Percentiles rank a stretch among this genome's conserved stretches.
These are phyloP conservation scores for Scytalidium sp. DNA, from an alignment of 2,329 filamentous ascomycete genomes.

Conservation along the genomic window DNA sequence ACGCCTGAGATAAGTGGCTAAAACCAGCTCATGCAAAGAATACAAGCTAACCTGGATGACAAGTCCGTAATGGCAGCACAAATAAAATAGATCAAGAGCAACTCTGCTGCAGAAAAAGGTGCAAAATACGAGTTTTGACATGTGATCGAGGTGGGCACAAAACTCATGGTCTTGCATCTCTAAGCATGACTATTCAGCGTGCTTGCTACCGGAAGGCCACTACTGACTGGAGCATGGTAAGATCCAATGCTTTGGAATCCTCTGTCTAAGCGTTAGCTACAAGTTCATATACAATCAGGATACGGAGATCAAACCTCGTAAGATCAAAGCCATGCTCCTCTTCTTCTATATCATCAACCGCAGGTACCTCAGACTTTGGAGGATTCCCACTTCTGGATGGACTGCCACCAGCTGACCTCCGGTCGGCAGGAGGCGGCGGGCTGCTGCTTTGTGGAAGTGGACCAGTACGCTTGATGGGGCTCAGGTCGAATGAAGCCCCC, in stretches of 20 bases:
- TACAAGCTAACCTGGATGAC: not conserved
- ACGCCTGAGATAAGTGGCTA: not conserved
- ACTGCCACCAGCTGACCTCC: conserved; percentile 20
- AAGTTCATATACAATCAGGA: not conserved
- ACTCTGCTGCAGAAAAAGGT: not conserved
- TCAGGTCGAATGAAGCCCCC: conserved; percentile 52
- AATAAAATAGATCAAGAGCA: not conserved
- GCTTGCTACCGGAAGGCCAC: conserved; percentile 12
- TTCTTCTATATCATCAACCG: conserved; percentile 22
- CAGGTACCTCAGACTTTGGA: conserved; percentile 15
- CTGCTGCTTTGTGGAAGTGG: conserved; percentile 49
- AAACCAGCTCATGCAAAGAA: not conserved
- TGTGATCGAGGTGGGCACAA: not conserved
- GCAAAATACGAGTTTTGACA: not conserved
- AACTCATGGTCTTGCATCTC: not conserved
- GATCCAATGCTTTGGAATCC: conserved; percentile 65
- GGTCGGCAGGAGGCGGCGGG: conserved; percentile 46
- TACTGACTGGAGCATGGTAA: conserved; percentile 43
- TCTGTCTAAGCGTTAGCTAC: conserved; percentile 29
- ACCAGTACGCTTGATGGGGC: conserved; percentile 49
- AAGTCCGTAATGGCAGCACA: not conserved
- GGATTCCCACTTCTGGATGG: conserved; percentile 19
- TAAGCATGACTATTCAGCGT: not conserved
- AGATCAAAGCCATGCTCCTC: conserved; percentile 28
- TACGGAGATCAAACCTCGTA: conserved; percentile 18